Percentiles rank a stretch among this genome's conserved stretches.
Evolutionary conservation across 371 early-diverging fungal genomes (phyloP).

Genomic region (Circinella minor): DNA sequence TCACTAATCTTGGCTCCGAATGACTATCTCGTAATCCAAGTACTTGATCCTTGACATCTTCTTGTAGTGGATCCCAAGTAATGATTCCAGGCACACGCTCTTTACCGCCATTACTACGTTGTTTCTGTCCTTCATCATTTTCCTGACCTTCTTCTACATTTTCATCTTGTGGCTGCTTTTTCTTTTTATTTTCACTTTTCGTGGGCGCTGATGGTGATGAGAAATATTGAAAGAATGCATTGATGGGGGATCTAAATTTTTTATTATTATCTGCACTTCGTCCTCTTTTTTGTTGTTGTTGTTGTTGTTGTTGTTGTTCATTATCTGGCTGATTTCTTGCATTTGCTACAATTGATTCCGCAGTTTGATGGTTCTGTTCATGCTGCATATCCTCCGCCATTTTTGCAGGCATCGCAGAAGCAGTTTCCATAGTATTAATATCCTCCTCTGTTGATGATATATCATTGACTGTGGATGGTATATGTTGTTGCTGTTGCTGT

Average conservation of each 20-base stretch:
- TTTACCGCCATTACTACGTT: too few relatives aligned
- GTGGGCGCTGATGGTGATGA: constrained; percentile 5
- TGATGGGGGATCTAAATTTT: constrained; percentile 28
- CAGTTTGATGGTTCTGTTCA: neutral
- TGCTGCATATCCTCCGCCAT: neutral
- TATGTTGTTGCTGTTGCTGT: constrained; percentile 16
- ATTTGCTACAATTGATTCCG: constrained; percentile 9
- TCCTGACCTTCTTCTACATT: neutral
- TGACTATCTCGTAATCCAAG: constrained; percentile 6
- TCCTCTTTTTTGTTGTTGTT: constrained; percentile 3
- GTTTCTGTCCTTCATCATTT: neutral
- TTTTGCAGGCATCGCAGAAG: neutral
- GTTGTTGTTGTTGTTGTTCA: neutral
- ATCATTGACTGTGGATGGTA: neutral
- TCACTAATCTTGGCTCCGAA: neutral
- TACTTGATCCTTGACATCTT: constrained; percentile 29
- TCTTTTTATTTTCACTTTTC: neutral
- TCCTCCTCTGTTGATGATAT: neutral
- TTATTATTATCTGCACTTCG: neutral
- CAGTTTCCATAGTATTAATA: neutral
- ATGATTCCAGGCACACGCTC: constrained; percentile 23
- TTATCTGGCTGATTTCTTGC: neutral
- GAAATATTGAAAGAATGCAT: constrained; percentile 29
- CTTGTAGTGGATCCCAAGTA: constrained; percentile 38
- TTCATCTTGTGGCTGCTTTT: neutral